Conservation (phyloP, 2,329 filamentous ascomycete genomes). For the Epichloe baconii region DNA sequence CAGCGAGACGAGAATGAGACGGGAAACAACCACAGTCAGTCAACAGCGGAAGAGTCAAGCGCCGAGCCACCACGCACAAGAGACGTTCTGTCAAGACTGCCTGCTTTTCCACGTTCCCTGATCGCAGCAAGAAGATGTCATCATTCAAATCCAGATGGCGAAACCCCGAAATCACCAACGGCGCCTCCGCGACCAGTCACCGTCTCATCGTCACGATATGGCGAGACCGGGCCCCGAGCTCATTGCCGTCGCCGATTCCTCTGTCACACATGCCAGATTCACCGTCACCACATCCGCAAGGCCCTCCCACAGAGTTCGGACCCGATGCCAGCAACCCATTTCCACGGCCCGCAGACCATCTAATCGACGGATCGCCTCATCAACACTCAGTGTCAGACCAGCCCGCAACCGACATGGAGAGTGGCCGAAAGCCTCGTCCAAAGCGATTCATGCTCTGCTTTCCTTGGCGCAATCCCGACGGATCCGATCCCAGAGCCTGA, state of each 20-base stretch:
- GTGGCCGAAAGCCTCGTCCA: not conserved
- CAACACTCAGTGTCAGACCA: not conserved
- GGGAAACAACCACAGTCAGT: not conserved
- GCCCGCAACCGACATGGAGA: not conserved
- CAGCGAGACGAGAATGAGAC: not conserved
- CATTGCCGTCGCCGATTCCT: slow-evolving; percentile 5
- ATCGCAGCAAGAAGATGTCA: not conserved
- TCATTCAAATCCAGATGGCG: slow-evolving; percentile 3
- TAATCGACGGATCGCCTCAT: not conserved
- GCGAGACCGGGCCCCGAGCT: slow-evolving; percentile 5
- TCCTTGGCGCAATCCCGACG: slow-evolving; percentile 38
- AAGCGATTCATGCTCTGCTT: slow-evolving; percentile 40
- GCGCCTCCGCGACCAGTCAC: slow-evolving; percentile 12
- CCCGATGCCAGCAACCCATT: not conserved
- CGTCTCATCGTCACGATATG: slow-evolving; percentile 2
- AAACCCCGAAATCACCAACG: slow-evolving; percentile 35
- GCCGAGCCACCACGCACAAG: slow-evolving; percentile 1
- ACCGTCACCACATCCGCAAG: not conserved
- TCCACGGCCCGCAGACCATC: not conserved
- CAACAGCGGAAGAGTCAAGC: slow-evolving; percentile 4
- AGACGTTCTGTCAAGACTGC: not conserved
- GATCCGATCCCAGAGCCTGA: slow-evolving; percentile 42
- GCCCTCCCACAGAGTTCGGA: not conserved
- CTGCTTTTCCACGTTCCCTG: not conserved
- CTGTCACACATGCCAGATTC: not conserved